phyloP scores from a whole-genome alignment of 345 rosid genomes.

The Microthlaspi erraticum region DNA sequence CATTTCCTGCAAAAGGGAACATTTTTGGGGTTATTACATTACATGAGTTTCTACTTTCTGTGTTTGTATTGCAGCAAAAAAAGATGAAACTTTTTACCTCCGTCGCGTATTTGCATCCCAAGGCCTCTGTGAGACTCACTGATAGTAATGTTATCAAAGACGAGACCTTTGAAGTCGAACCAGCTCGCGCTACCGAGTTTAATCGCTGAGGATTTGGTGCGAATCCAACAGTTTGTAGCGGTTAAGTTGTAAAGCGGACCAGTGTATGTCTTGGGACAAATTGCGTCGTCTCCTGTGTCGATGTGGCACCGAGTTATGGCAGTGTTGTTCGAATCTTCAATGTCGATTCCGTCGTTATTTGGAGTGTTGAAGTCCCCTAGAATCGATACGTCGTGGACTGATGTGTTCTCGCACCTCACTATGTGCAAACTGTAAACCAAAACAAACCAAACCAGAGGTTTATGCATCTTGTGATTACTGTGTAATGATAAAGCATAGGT shows the following conservation, averaged over 20 bases:
- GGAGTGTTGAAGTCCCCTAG: constrained; percentile 88
- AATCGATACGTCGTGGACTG: constrained; percentile 71
- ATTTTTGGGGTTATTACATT: background rate
- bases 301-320: constrained; percentile 71
- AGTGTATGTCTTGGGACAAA: constrained; percentile 81
- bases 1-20: constrained; percentile 68
- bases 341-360: constrained; percentile 90
- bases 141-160: constrained; percentile 83
- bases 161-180: constrained; percentile 69
- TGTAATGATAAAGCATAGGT: background rate
- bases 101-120: constrained; percentile 87
- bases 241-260: constrained; percentile 76
- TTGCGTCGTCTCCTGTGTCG: constrained; percentile 93
- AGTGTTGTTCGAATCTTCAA: constrained; percentile 86
- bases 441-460: constrained; percentile 17
- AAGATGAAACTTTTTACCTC: constrained; percentile 57
- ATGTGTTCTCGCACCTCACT: constrained; percentile 68
- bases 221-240: constrained; percentile 82
- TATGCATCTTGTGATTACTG: background rate
- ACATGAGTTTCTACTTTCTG: background rate
- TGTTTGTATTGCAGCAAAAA: constrained; percentile 8
- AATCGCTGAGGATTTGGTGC: constrained; percentile 91
- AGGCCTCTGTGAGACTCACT: constrained; percentile 89
- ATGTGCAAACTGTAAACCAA: constrained; percentile 76
- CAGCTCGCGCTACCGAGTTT: constrained; percentile 94